Evolutionary conservation across 768 basidiomycete species (phyloP), one percentile per base, ranked within the genome.

Genomic region (Russula ochroleuca): DNA sequence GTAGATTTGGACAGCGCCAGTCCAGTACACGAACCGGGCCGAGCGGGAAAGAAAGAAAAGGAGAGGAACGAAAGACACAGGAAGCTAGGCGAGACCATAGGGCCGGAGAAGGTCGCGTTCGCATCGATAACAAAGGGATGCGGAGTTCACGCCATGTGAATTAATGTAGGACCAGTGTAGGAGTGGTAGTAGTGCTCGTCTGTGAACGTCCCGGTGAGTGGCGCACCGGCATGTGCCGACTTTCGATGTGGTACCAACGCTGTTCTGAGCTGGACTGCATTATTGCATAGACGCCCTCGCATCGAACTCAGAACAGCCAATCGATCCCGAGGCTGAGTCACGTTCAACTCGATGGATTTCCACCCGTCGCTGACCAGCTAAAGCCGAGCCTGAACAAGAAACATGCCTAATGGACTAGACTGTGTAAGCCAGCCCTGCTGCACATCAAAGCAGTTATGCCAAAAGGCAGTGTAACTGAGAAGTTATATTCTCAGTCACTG

Each of bases 151-250:
- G 2, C 13, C 33, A 9, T 17, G 63, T 49, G 53, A 23, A 28
- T 41, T 14, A 47, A 11, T 45, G 55, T 57, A 57, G 56, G 55
- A 31, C 19, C 5, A 5, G 25, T 56, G 55, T 56, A 56, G 55
- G 19, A 56, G 40, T 45, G 13, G 28, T 0, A 23, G 47, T 25
- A 38, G 33, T 43, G 11, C 11, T 43, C 0, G 28, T 31, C 13
- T 25, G 23, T 35, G 47, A 48, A 25, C 11, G 21, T 5, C 21
- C 47, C 0, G 14, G 11, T 11, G 10, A 23, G 23, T 9, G 23
- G 21, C 21, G 10, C 14, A 11, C 5, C 48, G 35, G 35, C 35
- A 8, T 35, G 10, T 35, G 35, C 35, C 35, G 35, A 35, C 35
- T 5, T 35, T 35, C 35, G 8, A 7, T 3, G 35, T 1, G 35